A percentile compares a stretch with the other conserved stretches of the same genome.
phyloP scores from a whole-genome alignment of 345 rosid genomes.

The Rhodamnia rubescens region DNA sequence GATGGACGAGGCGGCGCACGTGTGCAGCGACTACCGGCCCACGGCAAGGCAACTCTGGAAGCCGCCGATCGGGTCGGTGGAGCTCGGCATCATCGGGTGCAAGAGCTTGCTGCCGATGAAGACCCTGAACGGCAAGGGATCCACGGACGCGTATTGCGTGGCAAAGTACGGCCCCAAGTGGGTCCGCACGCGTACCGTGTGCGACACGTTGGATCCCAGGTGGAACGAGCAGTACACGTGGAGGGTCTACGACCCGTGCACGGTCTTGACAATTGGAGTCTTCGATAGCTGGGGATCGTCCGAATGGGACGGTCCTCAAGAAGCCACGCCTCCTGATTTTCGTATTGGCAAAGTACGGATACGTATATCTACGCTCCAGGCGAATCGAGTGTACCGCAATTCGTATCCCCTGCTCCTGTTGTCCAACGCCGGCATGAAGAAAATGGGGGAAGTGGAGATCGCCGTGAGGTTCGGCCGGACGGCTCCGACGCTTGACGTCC shows the following conservation, averaged over 20 bases:
- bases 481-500: slow-evolving; percentile 57
- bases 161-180: slow-evolving; percentile 86
- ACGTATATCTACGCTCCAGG: slow-evolving; percentile 62
- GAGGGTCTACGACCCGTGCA: slow-evolving; percentile 81
- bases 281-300: slow-evolving; percentile 56
- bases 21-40: slow-evolving; percentile 79
- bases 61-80: slow-evolving; percentile 66
- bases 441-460: slow-evolving; percentile 66
- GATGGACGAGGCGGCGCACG: slow-evolving; percentile 82
- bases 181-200: slow-evolving; percentile 79
- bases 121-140: slow-evolving; percentile 43
- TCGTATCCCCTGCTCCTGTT: slow-evolving; percentile 50
- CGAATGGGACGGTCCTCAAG: slow-evolving; percentile 25
- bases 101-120: slow-evolving; percentile 75
- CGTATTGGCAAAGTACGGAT: slow-evolving; percentile 67
- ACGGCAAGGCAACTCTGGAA: slow-evolving; percentile 93
- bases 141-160: slow-evolving; percentile 73
- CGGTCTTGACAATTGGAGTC: slow-evolving; percentile 65
- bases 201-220: slow-evolving; percentile 62
- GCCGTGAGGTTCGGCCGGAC: slow-evolving; percentile 64
- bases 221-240: slow-evolving; percentile 97
- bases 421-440: slow-evolving; percentile 43
- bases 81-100: slow-evolving; percentile 75
- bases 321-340: slow-evolving; percentile 44
- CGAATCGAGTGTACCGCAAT: slow-evolving; percentile 54